Base-by-base conservation (phyloP, 768 basidiomycete genomes). In the Dioszegia hungarica region DNA sequence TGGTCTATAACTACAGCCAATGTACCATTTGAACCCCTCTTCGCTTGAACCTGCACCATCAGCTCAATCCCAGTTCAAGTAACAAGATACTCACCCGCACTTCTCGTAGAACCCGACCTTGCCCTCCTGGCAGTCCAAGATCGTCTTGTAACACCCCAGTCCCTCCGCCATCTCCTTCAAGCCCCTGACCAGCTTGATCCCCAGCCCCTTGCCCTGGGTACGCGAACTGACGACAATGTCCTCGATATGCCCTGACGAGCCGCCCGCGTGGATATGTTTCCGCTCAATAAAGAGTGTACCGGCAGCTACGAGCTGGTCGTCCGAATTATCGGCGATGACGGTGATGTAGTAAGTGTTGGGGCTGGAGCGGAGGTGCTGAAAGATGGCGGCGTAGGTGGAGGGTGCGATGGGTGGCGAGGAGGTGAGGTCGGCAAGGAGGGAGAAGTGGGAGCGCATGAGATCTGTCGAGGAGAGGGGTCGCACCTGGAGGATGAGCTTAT, bases 31-130 rank as follows among this genome's bases (percentile, higher is more conserved):
- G 52, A 10, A 28, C 41, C 14, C 58, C 52, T 27, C 47, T 29
- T 28, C 27, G 31, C 25, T 29, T 29, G 52, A 60, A 55, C 8
- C 49, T 51, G 25, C 8, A 24, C 5, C 24, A 14, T 51, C 49
- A 54, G 52, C 40, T n/a, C 14, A 19, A 15, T 14, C 15, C 49
- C 11, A 19, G 24, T 22, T 31, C 37, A 6, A 3, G 10, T 39
- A 6, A 11, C 15, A 10, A 9, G 17, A 24, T 5, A 49, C 72
- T 61, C 79, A 95, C 20, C 94, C 94, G 73, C 94, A 98, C 77
- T 98, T 98, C 77, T 90, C 80, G 76, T 98, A 98, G 79, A 98
- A 98, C 12, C 94, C 87, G 63, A 91, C 86, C 67, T 97, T 98
- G 52, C 81, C 80, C 59, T 90, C 84, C 71, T 82, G 88, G 74